Evolutionary conservation across 179 eudicot genomes (phyloP).

Genomic region (Patellifolia procumbens): DNA sequence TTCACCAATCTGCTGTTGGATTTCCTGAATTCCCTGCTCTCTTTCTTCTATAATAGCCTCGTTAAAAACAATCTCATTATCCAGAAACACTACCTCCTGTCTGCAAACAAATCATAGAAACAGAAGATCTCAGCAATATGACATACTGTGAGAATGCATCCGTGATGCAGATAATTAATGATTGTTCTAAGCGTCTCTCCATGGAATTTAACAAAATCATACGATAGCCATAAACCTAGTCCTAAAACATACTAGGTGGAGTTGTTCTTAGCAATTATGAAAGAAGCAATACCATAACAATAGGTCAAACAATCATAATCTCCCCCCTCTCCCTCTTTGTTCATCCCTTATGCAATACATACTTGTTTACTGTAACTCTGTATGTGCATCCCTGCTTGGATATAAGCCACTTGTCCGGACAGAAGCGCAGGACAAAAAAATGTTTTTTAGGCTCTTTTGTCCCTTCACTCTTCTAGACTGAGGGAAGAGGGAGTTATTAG

Average conservation of each 20-base stretch:
- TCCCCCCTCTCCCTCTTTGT: too few species aligned
- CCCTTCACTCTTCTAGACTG: neutral
- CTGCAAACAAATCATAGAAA: slow-evolving; percentile 37
- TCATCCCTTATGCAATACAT: neutral
- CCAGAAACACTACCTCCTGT: slow-evolving; percentile 64
- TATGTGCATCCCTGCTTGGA: too few species aligned
- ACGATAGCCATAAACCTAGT: neutral
- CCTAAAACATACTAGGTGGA: neutral
- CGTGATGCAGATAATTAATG: neutral
- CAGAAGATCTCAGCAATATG: neutral
- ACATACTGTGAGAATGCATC: neutral
- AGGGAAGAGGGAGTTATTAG: neutral
- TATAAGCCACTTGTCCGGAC: neutral
- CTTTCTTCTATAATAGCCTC: slow-evolving; percentile 83
- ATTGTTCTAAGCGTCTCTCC: neutral
- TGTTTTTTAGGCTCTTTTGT: neutral
- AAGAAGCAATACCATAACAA: neutral
- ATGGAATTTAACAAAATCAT: neutral
- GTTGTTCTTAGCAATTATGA: neutral
- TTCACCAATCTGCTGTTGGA: slow-evolving; percentile 79
- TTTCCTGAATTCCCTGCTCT: slow-evolving; percentile 80
- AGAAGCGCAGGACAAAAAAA: neutral
- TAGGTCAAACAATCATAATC: neutral
- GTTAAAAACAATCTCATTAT: slow-evolving; percentile 71
- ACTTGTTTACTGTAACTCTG: neutral